Base-by-base conservation (phyloP, 495 filamentous ascomycete species). In the Penicillium antarcticum region DNA sequence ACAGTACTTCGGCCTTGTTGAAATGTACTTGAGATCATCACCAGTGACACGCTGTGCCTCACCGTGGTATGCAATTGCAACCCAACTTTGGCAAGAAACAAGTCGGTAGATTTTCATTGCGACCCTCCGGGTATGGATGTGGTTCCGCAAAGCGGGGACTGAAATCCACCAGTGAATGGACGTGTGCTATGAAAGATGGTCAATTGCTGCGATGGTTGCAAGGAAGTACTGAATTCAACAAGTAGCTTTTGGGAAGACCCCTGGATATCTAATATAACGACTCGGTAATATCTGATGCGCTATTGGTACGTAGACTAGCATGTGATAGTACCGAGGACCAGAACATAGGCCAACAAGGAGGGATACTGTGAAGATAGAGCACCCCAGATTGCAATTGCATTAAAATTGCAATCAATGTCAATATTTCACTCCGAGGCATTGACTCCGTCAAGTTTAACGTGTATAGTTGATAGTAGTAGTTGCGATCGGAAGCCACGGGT, bases 401-500 rank as follows among this genome's bases (percentile, higher is more conserved):
- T 29, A 23, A 2, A 23, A 23, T 23, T 29, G 7, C 26, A 29
- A 29, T 29, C 26, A 29, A 29, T 23, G n/a, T n/a, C n/a, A n/a
- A n/a, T n/a, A n/a, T n/a, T n/a, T n/a, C 21, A 29, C 2, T 29
- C 26, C 1, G 5, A 7, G 26, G 5, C 8, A 0, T 29, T 29
- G 26, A 9, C 21, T 23, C 21, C 21, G 21, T 23, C 2, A 31
- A 11, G n/a, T 43, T 14, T n/a, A 24, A 24, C 16, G 13, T 29
- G 29, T 14, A 42, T 24, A 42, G n/a, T n/a, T n/a, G n/a, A n/a
- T n/a, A 21, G 8, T 11, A 26, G 19, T 35, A n/a, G 36, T 19
- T 49, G 46, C 46, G 33, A 56, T 49, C 52, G 55, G 52, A 58
- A 47, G 44, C 55, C 36, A 44, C 55, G 47, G 53, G 18, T 43